phyloP scores from a whole-genome alignment of 805 yeast species.

The Candida montana region DNA sequence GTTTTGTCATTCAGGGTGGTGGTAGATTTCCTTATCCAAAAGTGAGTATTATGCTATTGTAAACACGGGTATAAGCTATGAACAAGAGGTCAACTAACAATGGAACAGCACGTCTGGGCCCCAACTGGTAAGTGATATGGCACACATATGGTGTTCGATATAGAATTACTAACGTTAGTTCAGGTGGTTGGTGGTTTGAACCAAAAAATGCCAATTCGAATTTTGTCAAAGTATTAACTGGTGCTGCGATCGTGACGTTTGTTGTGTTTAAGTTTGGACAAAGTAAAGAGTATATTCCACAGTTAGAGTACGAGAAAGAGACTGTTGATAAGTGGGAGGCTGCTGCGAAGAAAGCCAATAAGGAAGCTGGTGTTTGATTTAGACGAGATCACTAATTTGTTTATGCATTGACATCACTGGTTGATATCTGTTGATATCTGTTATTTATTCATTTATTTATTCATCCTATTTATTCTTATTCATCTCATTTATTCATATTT shows the following conservation, averaged over 20 bases:
- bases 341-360: slow-evolving; percentile 14
- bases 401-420: background rate
- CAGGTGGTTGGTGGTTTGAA: slow-evolving; percentile 25
- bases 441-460: slow-evolving; percentile 4
- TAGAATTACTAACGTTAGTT: slow-evolving; percentile 11
- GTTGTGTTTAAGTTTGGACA: slow-evolving; percentile 17
- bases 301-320: slow-evolving; percentile 15
- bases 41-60: slow-evolving; percentile 10
- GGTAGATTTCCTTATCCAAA: slow-evolving; percentile 23
- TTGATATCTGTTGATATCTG: background rate
- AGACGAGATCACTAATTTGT: background rate
- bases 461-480: slow-evolving; percentile 1
- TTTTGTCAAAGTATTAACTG: slow-evolving; percentile 11
- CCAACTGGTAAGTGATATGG: slow-evolving; percentile 23
- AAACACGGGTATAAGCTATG: too few species aligned
- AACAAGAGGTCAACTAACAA: too few species aligned
- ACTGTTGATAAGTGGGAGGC: slow-evolving; percentile 22
- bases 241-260: slow-evolving; percentile 14
- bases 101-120: slow-evolving; percentile 22
- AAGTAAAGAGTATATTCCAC: slow-evolving; percentile 15
- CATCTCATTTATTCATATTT: background rate
- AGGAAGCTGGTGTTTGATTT: background rate
- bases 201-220: slow-evolving; percentile 22
- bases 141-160: too few species aligned
- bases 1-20: slow-evolving; percentile 12